Evolutionary conservation across 148 eudicot species (phyloP), one percentile per base, ranked within the genome.

Genomic region (Talinum fruticosum): DNA sequence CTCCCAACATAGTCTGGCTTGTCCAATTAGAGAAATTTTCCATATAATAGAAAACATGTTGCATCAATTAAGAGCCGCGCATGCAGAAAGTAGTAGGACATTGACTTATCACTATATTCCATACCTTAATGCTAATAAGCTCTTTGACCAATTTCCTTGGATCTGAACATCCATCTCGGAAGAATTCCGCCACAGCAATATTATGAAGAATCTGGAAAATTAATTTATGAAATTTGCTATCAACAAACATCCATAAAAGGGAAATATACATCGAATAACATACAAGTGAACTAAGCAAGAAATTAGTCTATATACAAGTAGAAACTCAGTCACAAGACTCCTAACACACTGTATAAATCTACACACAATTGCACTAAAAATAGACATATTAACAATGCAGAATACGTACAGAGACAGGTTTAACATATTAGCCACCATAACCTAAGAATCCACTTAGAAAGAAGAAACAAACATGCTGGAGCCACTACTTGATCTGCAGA

Each of bases 101-200:
- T 76, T 34, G 10, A 54, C 41, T 33, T 29, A 16, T 59, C 16
- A 69, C 44, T 4, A 49, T 21, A 75, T 72, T 32, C 75, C 86
- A 79, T 85, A 95, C 98, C 98, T 92, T 92, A 74, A 87, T 82
- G 75, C 54, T 79, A 79, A 81, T 74, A 70, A 95, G 96, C 28
- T 71, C 87, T 82, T 89, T 91, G 72, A 92, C 78, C 81, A 95
- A 84, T 83, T 86, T 91, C 88, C 83, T 89, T 53, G 91, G 91
- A 83, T 95, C 87, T 69, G 88, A 85, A 80, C 87, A 87, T 33
- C 93, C 97, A 90, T 90, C 89, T 44, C 87, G 90, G 78, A 88
- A 79, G 83, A 81, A 89, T 70, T 89, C 88, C 38, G 88, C 84
- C 80, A 92, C 80, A 64, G 92, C 94, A 84, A 88, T 80, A 79